These are phyloP conservation scores for Trichoderma erinaceum DNA, from an alignment of 495 filamentous ascomycete genomes.

Conservation along the genomic window DNA sequence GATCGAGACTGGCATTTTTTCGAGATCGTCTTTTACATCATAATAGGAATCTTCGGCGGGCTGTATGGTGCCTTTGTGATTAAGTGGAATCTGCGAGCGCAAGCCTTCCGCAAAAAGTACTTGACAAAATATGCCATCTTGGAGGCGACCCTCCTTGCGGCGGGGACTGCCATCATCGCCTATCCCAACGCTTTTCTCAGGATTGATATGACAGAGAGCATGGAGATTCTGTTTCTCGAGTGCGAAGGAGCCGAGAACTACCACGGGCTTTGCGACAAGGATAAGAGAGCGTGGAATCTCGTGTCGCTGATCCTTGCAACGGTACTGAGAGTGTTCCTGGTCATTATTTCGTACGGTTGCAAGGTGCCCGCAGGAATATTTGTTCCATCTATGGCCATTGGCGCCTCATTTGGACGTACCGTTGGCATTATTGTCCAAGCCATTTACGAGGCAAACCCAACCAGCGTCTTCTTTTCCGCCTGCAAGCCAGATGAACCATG, in stretches of 20 bases:
- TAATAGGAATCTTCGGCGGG: constrained; percentile 89
- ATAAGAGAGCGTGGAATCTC: constrained; percentile 71
- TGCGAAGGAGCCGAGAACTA: constrained; percentile 93
- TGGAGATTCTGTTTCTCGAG: constrained; percentile 95
- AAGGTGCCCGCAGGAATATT: constrained; percentile 98
- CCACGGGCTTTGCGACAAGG: constrained; percentile 78
- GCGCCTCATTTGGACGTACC: constrained; percentile 87
- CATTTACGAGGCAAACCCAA: constrained; percentile 74
- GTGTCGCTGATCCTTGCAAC: constrained; percentile 76
- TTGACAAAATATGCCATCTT: constrained; percentile 75
- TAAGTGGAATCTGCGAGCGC: constrained; percentile 91
- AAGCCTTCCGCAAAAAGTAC: constrained; percentile 94
- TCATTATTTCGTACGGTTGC: constrained; percentile 96
- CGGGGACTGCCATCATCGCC: constrained; percentile 80
- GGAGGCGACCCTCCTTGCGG: constrained; percentile 81
- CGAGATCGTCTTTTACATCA: constrained; percentile 85
- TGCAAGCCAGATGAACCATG: constrained; percentile 91
- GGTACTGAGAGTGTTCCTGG: constrained; percentile 69
- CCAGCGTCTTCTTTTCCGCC: constrained; percentile 75
- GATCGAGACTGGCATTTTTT: constrained; percentile 98
- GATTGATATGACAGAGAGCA: constrained; percentile 99
- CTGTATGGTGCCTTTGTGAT: constrained; percentile 96
- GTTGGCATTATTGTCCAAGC: constrained; percentile 92
- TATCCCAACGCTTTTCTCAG: constrained; percentile 93
- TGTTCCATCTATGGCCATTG: constrained; percentile 96